Evolutionary conservation across 2,329 filamentous ascomycete species (phyloP), one percentile per base, ranked within the genome.

Genomic region (Fusarium poae): DNA sequence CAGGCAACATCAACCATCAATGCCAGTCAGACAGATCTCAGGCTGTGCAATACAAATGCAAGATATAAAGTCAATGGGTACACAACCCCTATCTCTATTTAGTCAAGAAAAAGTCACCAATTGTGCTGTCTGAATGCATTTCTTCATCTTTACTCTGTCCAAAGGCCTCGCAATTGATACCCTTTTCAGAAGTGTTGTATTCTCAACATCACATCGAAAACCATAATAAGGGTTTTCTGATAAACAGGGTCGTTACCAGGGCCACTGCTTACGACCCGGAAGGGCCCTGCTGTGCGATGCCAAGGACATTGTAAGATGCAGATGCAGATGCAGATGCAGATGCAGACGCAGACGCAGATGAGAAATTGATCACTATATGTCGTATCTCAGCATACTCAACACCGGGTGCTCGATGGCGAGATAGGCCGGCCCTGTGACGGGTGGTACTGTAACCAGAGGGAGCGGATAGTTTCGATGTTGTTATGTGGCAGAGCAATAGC

Each of bases 21-120:
- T 61, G 65, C 55, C 59, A 63, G 61, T 60, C 50, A 72, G 64
- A 57, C 71, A 70, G 71, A 74, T 74, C 72, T 72, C 54, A 71
- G 62, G 64, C 60, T 13, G 70, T 74, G 71, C 62, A 61, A 73
- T 69, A 58, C 32, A 42, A 57, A 73, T 74, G 73, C 68, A 73
- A 64, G 73, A 73, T 72, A 70, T 68, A 62, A 65, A 72, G 61
- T 62, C 57, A 66, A 61, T 43, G 57, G 66, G 53, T 57, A 46
- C 53, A 73, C 72, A 74, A 64, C 57, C 59, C 55, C 68, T 51
- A 48, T 61, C 60, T 46, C 42, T 21, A 21, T 46, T 39, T 21
- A 39, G 23, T 50, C 21, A n/a, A 50, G n/a, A 27, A n/a, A 45
- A 57, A 30, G 48, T 29, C 27, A 43, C 49, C 32, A 42, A 48